These are phyloP conservation scores for Porosira glacialis DNA, from an alignment of 352 stramenopile species.

Conservation along the genomic window DNA sequence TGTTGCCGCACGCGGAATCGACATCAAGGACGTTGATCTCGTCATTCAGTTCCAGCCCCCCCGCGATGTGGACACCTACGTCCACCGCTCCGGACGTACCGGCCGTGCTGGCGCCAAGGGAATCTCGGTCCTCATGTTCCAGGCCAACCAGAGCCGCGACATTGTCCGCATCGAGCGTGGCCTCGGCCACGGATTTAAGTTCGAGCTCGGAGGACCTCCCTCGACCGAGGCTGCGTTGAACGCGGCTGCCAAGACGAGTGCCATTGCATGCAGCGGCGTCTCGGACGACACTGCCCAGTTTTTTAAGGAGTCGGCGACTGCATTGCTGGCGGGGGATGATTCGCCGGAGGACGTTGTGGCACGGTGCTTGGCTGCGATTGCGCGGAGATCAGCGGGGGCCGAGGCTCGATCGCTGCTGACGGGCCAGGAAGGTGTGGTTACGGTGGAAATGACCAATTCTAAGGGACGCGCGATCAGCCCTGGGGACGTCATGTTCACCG, in stretches of 20 bases:
- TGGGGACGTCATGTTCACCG: constrained; percentile 80
- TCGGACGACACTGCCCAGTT: constrained; percentile 69
- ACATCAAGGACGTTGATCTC: constrained; percentile 95
- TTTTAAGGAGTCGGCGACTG: constrained; percentile 71
- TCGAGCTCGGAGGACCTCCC: constrained; percentile 77
- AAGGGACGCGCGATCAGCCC: constrained; percentile 53
- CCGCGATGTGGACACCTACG: constrained; percentile 96
- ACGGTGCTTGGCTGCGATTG: constrained; percentile 79
- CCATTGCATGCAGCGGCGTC: constrained; percentile 68
- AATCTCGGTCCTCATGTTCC: constrained; percentile 96
- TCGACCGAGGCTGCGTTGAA: constrained; percentile 70
- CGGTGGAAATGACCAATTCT: constrained; percentile 75
- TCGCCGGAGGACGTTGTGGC: constrained; percentile 70
- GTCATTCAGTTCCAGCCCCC: constrained; percentile 98
- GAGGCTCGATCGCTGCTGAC: constrained; percentile 75
- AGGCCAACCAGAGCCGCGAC: constrained; percentile 82
- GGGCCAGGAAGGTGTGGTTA: constrained; percentile 67
- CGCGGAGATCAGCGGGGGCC: constrained; percentile 57
- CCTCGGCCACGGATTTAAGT: constrained; percentile 80
- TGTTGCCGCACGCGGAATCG: constrained; percentile 93
- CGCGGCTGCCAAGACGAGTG: constrained; percentile 76
- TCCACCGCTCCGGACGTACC: constrained; percentile 92
- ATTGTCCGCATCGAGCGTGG: constrained; percentile 79
- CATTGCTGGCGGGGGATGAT: constrained; percentile 59
- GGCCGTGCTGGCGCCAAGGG: constrained; percentile 92